phyloP scores from a whole-genome alignment of 495 filamentous ascomycete genomes.

The Hyaloscypha variabilis region DNA sequence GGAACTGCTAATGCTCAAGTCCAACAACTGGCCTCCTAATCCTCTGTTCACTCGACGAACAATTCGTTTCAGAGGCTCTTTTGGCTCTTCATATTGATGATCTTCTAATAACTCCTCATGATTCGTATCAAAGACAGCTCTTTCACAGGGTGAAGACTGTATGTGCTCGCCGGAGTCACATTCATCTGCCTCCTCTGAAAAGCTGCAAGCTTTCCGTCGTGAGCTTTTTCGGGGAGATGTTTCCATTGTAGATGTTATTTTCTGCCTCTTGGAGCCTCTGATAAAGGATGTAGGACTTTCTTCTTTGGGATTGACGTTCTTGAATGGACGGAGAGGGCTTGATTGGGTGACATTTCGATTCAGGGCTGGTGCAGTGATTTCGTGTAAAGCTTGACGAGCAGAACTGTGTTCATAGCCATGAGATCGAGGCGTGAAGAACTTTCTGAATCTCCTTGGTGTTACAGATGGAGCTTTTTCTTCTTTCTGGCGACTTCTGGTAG shows the following conservation, averaged over 20 bases:
- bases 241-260: conserved; percentile 28
- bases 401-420: conserved; percentile 38
- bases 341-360: conserved; percentile 58
- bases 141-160: conserved; percentile 57
- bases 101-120: conserved; percentile 5
- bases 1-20: conserved; percentile 14
- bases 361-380: conserved; percentile 66
- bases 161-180: conserved; percentile 49
- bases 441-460: conserved; percentile 73
- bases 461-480: conserved; percentile 56
- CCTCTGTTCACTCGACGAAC: conserved; percentile 21
- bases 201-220: conserved; percentile 37
- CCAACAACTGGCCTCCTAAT: conserved; percentile 22
- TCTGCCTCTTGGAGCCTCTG: conserved; percentile 31
- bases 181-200: conserved; percentile 42
- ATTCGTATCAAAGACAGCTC: conserved; percentile 31
- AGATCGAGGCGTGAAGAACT: conserved; percentile 78
- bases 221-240: conserved; percentile 37
- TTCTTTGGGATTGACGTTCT: conserved; percentile 14
- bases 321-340: conserved; percentile 43
- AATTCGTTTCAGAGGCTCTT: conserved; percentile 30
- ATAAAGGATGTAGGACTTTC: conserved; percentile 23
- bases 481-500: conserved; percentile 30
- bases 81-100: conserved; percentile 8
- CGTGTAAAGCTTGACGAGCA: conserved; percentile 64